These are phyloP conservation scores for Neofusicoccum sp. DNA, from an alignment of 2,329 filamentous ascomycete species.

Conservation along the genomic window DNA sequence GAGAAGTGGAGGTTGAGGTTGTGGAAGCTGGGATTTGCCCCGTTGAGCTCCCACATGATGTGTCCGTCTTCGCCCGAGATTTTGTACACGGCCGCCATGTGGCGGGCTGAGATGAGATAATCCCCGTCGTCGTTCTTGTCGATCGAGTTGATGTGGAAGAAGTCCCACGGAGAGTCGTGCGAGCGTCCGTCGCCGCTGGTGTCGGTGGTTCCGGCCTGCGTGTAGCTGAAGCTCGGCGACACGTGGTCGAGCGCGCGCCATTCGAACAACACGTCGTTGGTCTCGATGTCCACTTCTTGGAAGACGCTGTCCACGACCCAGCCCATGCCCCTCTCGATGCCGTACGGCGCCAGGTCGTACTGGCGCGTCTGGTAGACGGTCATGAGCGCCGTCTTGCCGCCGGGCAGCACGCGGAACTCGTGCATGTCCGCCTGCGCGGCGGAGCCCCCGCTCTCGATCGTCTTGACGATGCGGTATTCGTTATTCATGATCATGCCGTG, in stretches of 20 bases:
- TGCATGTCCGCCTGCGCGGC: slow-evolving; percentile 55
- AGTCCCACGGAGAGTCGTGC: slow-evolving; percentile 54
- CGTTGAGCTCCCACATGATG: slow-evolving; percentile 34
- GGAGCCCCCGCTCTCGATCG: slow-evolving; percentile 43
- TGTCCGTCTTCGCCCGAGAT: slow-evolving; percentile 22
- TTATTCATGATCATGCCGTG: slow-evolving; percentile 58
- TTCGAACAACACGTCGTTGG: slow-evolving; percentile 60
- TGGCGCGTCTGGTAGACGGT: slow-evolving; percentile 43
- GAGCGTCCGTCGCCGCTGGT: slow-evolving; percentile 49
- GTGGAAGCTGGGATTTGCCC: slow-evolving; percentile 46
- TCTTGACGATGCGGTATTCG: slow-evolving; percentile 52
- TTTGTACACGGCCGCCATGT: slow-evolving; percentile 25
- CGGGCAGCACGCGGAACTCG: slow-evolving; percentile 52
- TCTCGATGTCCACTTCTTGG: slow-evolving; percentile 59
- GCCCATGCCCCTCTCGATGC: slow-evolving; percentile 47
- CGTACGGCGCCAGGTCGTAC: slow-evolving; percentile 50
- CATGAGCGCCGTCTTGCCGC: slow-evolving; percentile 44
- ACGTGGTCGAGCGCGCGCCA: slow-evolving; percentile 62
- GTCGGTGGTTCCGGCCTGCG: slow-evolving; percentile 45
- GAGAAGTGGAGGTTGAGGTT: slow-evolving; percentile 25
- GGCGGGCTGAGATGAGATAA: slow-evolving; percentile 28
- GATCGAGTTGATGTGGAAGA: slow-evolving; percentile 57
- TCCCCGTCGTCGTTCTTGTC: slow-evolving; percentile 36
- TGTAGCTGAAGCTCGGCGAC: slow-evolving; percentile 53
- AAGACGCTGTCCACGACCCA: slow-evolving; percentile 58